A percentile compares a stretch with the other conserved stretches of the same genome.
These are phyloP conservation scores for Cyberlindnera subsufficiens DNA, from an alignment of 805 yeast genomes.

Conservation along the genomic window DNA sequence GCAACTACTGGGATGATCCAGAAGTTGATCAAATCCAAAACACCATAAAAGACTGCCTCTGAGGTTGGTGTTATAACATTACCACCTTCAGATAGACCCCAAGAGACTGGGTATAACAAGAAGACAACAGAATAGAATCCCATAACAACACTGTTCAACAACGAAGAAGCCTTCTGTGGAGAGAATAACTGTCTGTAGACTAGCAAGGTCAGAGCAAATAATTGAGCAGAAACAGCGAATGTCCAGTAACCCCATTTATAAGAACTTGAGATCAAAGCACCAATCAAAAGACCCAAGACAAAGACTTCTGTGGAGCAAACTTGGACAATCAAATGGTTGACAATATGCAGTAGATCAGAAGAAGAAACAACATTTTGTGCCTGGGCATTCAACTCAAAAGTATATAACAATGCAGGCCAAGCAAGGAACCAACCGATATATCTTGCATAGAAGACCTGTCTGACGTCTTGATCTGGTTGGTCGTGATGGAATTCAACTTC, in stretches of 20 bases:
- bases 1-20: constrained; percentile 34
- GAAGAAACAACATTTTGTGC: constrained; percentile 12
- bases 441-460: constrained; percentile 54
- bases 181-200: constrained; percentile 24
- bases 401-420: constrained; percentile 38
- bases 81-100: constrained; percentile 55
- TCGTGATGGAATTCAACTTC: constrained; percentile 45
- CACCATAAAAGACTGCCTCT: constrained; percentile 50
- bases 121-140: constrained; percentile 29
- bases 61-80: constrained; percentile 46
- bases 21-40: constrained; percentile 41
- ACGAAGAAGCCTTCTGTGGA: constrained; percentile 6
- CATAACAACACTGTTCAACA: constrained; percentile 7
- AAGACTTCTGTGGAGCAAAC: constrained; percentile 39
- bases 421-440: constrained; percentile 54
- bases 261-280: constrained; percentile 44
- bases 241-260: constrained; percentile 70
- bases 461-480: constrained; percentile 26
- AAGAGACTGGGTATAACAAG: constrained; percentile 40
- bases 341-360: constrained; percentile 14
- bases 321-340: constrained; percentile 31
- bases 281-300: constrained; percentile 51
- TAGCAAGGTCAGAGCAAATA: constrained; percentile 30
- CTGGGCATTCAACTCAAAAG: constrained; percentile 24
- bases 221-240: constrained; percentile 40